These are phyloP conservation scores for Penicillium angulare DNA, from an alignment of 495 filamentous ascomycete genomes.

Conservation along the genomic window DNA sequence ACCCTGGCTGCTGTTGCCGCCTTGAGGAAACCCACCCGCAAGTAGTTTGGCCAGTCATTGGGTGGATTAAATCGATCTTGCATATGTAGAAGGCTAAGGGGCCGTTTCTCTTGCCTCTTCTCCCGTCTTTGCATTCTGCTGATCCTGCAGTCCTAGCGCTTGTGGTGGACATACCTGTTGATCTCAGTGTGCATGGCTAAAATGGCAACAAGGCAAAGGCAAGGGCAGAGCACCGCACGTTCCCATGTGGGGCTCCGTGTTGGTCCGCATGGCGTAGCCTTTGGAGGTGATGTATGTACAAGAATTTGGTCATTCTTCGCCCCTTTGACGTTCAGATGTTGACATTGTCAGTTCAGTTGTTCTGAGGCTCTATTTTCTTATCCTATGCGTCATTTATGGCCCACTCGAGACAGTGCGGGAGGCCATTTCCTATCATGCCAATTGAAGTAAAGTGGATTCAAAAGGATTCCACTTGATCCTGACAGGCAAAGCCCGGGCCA, in stretches of 20 bases:
- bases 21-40: not conserved
- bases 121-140: not conserved
- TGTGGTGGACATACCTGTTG: not conserved
- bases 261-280: not conserved
- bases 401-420: constrained; percentile 3
- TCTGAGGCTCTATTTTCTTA: not conserved
- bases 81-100: not conserved
- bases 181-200: not conserved
- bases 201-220: not conserved
- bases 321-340: not conserved
- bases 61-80: constrained; percentile 1
- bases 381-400: constrained; percentile 8
- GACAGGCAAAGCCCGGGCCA: not conserved
- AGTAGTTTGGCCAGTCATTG: not conserved
- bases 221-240: not conserved
- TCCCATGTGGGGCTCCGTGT: not conserved
- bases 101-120: not conserved
- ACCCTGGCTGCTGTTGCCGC: not conserved
- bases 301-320: not conserved
- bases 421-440: constrained; percentile 1
- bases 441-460: constrained; percentile 5
- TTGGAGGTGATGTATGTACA: too few relatives aligned
- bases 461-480: constrained; percentile 5
- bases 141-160: not conserved
- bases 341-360: not conserved